Evolutionary conservation across 352 stramenopile species (phyloP).

Genomic region (Lagenidium giganteum): DNA sequence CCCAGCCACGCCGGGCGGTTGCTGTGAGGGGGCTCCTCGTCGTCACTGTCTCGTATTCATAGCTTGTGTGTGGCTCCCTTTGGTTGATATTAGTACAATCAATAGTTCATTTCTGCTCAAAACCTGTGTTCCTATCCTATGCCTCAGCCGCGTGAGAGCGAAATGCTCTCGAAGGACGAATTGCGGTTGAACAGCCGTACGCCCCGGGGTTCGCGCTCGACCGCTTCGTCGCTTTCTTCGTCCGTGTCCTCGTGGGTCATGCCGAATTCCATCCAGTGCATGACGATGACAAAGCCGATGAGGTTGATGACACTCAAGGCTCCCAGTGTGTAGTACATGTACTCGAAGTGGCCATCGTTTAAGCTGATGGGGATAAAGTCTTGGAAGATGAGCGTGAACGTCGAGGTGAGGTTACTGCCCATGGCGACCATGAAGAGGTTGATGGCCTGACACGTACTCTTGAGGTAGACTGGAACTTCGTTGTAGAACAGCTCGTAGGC

Average conservation of each 20-base stretch:
- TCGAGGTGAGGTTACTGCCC: constrained; percentile 85
- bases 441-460: constrained; percentile 85
- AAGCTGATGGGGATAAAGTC: constrained; percentile 66
- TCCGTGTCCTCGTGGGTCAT: constrained; percentile 73
- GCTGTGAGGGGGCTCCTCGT: too few relatives aligned
- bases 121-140: constrained; percentile 2
- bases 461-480: constrained; percentile 82
- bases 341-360: constrained; percentile 83
- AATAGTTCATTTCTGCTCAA: too few relatives aligned
- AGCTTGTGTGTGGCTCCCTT: too few relatives aligned
- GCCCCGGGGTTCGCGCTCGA: too few relatives aligned
- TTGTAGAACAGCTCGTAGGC: constrained; percentile 88
- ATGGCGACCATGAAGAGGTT: constrained; percentile 88
- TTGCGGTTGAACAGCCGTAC: too few relatives aligned
- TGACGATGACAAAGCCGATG: constrained; percentile 64
- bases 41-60: too few relatives aligned
- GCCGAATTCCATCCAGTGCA: constrained; percentile 86
- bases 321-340: constrained; percentile 87
- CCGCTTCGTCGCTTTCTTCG: too few relatives aligned
- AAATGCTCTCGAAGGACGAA: constrained; percentile 79
- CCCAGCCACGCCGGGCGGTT: too few relatives aligned
- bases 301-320: constrained; percentile 71
- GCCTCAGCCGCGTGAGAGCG: constrained; percentile 22
- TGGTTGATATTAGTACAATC: too few relatives aligned
- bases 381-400: constrained; percentile 83